Evolutionary conservation across 768 basidiomycete genomes (phyloP).

Genomic region (Naganishia onofrii): DNA sequence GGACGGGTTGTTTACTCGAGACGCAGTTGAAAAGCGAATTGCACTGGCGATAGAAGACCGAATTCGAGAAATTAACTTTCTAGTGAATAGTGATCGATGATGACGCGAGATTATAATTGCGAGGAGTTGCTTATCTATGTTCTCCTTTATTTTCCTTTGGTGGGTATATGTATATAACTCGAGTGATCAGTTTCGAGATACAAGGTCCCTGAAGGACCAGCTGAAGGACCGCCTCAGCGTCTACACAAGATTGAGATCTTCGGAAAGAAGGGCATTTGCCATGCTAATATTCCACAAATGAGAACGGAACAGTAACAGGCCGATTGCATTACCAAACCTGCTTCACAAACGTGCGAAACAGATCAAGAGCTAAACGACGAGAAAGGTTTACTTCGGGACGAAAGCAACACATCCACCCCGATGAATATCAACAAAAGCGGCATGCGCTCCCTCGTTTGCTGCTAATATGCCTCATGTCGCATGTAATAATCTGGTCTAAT

Average conservation of each 20-base stretch:
- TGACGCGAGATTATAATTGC: background rate
- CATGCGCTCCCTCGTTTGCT: background rate
- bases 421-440: background rate
- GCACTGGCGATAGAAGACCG: background rate
- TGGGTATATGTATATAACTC: too few species aligned
- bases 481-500: conserved; percentile 22
- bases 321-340: background rate
- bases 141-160: too few species aligned
- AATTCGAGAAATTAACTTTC: background rate
- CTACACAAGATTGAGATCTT: too few species aligned
- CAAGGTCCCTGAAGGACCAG: too few species aligned
- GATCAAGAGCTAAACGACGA: background rate
- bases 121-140: background rate
- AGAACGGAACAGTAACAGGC: background rate
- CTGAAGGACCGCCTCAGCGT: too few species aligned
- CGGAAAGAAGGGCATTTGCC: too few species aligned
- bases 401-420: too few species aligned
- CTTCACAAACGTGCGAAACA: background rate
- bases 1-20: too few species aligned
- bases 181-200: too few species aligned
- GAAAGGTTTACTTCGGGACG: too few species aligned
- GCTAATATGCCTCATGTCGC: background rate
- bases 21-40: background rate
- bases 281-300: too few species aligned
- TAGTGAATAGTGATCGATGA: background rate